These are phyloP conservation scores for Mycena epipterygia DNA, from an alignment of 768 basidiomycete genomes.

Conservation along the genomic window DNA sequence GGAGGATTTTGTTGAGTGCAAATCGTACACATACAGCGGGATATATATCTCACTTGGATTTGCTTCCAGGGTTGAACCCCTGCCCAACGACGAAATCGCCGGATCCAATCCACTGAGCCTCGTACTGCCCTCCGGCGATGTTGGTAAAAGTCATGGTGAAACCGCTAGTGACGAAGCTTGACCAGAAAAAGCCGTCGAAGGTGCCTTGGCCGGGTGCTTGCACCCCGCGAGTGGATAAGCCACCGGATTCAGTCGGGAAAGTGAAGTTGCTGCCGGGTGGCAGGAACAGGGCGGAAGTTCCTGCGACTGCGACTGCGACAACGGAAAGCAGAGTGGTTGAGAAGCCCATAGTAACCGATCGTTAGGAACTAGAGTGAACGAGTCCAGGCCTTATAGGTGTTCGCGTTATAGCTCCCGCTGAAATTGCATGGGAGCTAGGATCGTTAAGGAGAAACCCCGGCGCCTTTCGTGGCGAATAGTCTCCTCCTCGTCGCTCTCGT, in stretches of 20 bases:
- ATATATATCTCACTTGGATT: conserved; percentile 12
- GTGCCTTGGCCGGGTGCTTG: conserved; percentile 26
- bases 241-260: conserved; percentile 6
- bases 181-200: conserved; percentile 32
- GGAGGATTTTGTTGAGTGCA: background rate
- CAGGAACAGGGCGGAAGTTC: conserved; percentile 22
- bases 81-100: conserved; percentile 36
- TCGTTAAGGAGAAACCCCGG: conserved; percentile 21
- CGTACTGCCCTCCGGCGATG: conserved; percentile 31
- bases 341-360: conserved; percentile 13
- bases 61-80: conserved; percentile 30
- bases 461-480: background rate
- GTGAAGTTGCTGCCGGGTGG: background rate
- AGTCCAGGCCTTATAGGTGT: conserved; percentile 8
- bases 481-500: background rate
- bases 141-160: conserved; percentile 27
- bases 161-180: conserved; percentile 15
- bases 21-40: background rate
- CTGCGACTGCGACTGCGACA: conserved; percentile 15
- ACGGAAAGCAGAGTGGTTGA: conserved; percentile 22
- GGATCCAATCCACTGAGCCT: conserved; percentile 27
- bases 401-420: background rate
- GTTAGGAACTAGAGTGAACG: background rate
- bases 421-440: conserved; percentile 10
- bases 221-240: conserved; percentile 26